Evolutionary conservation across 495 filamentous ascomycete species (phyloP), one percentile per base, ranked within the genome.

Genomic region (Penicillium bialowiezense): DNA sequence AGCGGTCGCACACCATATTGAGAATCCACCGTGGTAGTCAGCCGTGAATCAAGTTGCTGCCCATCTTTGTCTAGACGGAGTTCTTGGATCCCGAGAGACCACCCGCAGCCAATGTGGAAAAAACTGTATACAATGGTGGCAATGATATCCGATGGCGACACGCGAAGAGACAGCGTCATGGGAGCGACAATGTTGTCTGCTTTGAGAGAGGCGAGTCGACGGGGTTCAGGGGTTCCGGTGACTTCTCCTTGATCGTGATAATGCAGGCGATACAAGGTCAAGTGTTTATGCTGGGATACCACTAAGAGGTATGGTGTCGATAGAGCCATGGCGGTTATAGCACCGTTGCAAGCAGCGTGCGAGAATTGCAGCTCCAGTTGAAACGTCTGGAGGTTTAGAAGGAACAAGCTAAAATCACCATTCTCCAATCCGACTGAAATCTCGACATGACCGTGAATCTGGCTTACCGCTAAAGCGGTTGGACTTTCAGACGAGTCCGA

Each of bases 1-100:
- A 47, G 69, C 64, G 50, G 79, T 10, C 45, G 13, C 4, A 55
- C 51, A 9, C 63, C 64, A 47, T 71, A 67, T 45, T 73, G 72
- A 1, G 63, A 68, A 48, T 74, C 69, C 31, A 73, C 69, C 15
- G 72, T 76, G 23, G 67, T 74, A 13, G 71, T 72, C 44, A 88
- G 64, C 21, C 84, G 75, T 10, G 84, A 81, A 19, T 70, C 70
- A 26, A 78, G 59, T 33, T 85, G 75, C 23, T 74, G 64, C 6
- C 82, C 84, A 29, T 58, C 62, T 50, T 54, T 70, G 40, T 68
- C 64, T 19, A 95, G 75, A 19, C 85, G 84, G 18, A 96, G 64
- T 63, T 97, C 92, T 69, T 98, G 93, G 15, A 97, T 81, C 1
- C 90, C 91, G 8, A 96, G 76, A 7, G 89, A 89, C 90, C 91